Percentiles rank a stretch among this genome's conserved stretches.
Evolutionary conservation across 331 rosid genomes (phyloP).

Genomic region (Arachis monticola): DNA sequence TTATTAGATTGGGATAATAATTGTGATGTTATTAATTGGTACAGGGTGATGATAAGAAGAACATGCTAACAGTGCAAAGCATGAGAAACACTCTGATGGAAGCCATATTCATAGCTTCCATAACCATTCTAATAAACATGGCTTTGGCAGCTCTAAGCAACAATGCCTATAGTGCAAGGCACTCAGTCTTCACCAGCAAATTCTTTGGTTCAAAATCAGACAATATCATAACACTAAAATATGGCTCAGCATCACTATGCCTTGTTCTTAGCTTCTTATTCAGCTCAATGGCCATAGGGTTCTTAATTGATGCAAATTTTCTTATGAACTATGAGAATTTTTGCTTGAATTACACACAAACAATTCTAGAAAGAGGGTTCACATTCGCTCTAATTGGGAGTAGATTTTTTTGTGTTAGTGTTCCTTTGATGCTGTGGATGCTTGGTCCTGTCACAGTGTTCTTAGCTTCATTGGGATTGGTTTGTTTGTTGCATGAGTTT

Average conservation of each 20-base stretch:
- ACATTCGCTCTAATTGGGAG: slow-evolving; percentile 61
- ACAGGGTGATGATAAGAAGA: slow-evolving; percentile 65
- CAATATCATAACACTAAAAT: slow-evolving; percentile 49
- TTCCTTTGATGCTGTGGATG: slow-evolving; percentile 79
- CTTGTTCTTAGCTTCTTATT: slow-evolving; percentile 68
- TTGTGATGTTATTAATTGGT: neutral
- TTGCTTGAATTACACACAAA: slow-evolving; percentile 37
- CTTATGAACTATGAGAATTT: slow-evolving; percentile 54
- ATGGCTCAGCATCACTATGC: slow-evolving; percentile 61
- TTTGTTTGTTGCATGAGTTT: slow-evolving; percentile 57
- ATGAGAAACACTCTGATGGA: slow-evolving; percentile 77
- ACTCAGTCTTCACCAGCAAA: slow-evolving; percentile 43
- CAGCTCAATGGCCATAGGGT: slow-evolving; percentile 73
- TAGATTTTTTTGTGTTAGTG: slow-evolving; percentile 60
- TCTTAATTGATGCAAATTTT: slow-evolving; percentile 65
- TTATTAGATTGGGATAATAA: too few species aligned
- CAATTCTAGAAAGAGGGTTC: slow-evolving; percentile 67
- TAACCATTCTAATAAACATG: slow-evolving; percentile 56
- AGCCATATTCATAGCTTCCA: slow-evolving; percentile 59
- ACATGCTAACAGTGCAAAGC: slow-evolving; percentile 73
- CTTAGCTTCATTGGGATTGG: slow-evolving; percentile 57
- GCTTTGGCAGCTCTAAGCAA: slow-evolving; percentile 63
- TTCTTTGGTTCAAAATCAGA: slow-evolving; percentile 62
- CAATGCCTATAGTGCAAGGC: slow-evolving; percentile 54
- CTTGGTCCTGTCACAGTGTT: slow-evolving; percentile 63